phyloP scores from a whole-genome alignment of 2,329 filamentous ascomycete genomes.

The Thelonectria olida region DNA sequence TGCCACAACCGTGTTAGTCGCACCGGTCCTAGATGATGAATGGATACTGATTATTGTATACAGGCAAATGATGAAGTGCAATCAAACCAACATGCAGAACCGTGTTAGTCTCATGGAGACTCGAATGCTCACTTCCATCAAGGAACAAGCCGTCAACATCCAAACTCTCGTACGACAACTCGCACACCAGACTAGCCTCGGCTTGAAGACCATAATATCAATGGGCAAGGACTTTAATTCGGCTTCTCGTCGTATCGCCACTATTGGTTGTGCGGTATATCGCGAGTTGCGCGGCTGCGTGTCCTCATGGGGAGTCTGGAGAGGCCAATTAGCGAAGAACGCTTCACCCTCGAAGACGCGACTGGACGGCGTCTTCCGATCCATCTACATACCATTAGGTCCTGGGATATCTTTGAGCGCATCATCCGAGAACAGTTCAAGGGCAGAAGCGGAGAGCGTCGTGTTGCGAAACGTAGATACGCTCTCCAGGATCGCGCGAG shows the following conservation, averaged over 20 bases:
- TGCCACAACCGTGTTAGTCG: too few relatives aligned
- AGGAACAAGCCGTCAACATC: not conserved
- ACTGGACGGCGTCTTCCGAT: not conserved
- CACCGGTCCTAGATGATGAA: not conserved
- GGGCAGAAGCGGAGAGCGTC: not conserved
- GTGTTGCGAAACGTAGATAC: not conserved
- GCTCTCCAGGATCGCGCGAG: not conserved
- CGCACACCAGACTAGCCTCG: not conserved
- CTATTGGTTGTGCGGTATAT: not conserved
- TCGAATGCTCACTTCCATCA: not conserved
- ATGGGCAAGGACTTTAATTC: not conserved
- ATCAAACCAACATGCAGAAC: not conserved
- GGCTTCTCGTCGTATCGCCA: not conserved
- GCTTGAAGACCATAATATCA: not conserved
- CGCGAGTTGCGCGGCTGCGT: not conserved
- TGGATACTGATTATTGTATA: not conserved
- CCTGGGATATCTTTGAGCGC: not conserved
- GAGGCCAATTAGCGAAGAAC: not conserved
- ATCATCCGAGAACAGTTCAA: not conserved
- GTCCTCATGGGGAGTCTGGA: not conserved
- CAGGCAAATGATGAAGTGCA: not conserved
- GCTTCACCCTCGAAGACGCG: constrained; percentile 1
- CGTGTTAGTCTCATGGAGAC: not conserved
- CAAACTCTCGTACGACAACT: not conserved
- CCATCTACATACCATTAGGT: not conserved